These are phyloP conservation scores for Aspergillus intermedius DNA, from an alignment of 2,329 filamentous ascomycete genomes.

Conservation along the genomic window DNA sequence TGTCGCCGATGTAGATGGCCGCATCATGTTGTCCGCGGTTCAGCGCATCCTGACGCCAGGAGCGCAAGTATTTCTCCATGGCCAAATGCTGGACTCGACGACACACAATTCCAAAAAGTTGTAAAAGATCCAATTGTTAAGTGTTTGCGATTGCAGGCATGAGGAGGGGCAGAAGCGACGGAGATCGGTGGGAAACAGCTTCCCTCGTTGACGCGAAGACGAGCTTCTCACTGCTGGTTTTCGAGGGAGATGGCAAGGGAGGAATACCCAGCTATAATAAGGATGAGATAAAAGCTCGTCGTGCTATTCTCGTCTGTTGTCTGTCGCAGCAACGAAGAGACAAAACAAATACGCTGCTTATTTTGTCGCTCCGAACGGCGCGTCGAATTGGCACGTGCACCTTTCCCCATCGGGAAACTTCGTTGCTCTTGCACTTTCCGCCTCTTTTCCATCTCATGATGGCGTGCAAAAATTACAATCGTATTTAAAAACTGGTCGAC, in stretches of 20 bases:
- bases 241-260: background rate
- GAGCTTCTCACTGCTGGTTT: background rate
- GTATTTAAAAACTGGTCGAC: background rate
- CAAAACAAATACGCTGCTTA: background rate
- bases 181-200: background rate
- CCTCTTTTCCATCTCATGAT: background rate
- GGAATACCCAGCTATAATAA: too few relatives aligned
- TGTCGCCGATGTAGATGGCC: constrained; percentile 95
- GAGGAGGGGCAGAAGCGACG: background rate
- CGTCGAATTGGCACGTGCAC: background rate
- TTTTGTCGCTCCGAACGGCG: background rate
- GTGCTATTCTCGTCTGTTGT: background rate
- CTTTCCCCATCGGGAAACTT: background rate
- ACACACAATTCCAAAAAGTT: too few relatives aligned
- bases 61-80: constrained; percentile 91
- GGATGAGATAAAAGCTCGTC: background rate
- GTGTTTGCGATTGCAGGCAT: background rate
- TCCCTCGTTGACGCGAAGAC: background rate
- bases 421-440: background rate
- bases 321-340: background rate
- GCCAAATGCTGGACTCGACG: constrained; percentile 1
- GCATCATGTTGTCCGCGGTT: constrained; percentile 96
- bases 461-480: too few relatives aligned
- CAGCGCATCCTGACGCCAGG: constrained; percentile 91
- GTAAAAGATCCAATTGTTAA: background rate